Conservation (phyloP, 352 stramenopile species). For the Globisporangium paddicum region DNA sequence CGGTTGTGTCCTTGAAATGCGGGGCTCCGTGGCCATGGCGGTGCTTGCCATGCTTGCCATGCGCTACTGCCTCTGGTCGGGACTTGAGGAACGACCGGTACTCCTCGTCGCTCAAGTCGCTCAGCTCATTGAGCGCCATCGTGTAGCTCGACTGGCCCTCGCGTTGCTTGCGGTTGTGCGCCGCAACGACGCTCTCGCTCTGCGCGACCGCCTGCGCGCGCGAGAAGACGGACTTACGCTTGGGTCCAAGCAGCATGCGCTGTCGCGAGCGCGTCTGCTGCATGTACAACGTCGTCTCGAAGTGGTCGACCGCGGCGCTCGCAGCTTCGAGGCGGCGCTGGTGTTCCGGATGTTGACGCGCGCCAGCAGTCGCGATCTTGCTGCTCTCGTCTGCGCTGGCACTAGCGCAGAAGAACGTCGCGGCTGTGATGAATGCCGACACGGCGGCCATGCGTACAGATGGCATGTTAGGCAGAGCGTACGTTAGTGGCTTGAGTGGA, state of each 20-base stretch:
- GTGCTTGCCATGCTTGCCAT: neutral
- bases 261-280: constrained; percentile 7
- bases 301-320: constrained; percentile 3
- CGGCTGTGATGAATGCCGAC: neutral
- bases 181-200: constrained; percentile 36
- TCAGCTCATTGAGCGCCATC: constrained; percentile 60
- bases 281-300: constrained; percentile 3
- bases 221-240: constrained; percentile 33
- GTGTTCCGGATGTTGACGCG: neutral
- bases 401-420: neutral
- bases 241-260: constrained; percentile 30
- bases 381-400: neutral
- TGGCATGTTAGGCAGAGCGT: too few species aligned
- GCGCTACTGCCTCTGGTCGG: constrained; percentile 24
- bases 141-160: constrained; percentile 41
- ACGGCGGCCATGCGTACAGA: neutral
- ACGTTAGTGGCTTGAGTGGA: too few species aligned
- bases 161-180: constrained; percentile 38
- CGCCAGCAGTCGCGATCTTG: neutral
- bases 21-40: constrained; percentile 6
- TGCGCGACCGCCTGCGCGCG: constrained; percentile 37
- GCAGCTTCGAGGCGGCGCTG: neutral
- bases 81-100: constrained; percentile 58
- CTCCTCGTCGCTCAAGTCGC: constrained; percentile 61
- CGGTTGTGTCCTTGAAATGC: constrained; percentile 4